Conservation (phyloP, 164 flowering plant species). For the Piper longum region DNA sequence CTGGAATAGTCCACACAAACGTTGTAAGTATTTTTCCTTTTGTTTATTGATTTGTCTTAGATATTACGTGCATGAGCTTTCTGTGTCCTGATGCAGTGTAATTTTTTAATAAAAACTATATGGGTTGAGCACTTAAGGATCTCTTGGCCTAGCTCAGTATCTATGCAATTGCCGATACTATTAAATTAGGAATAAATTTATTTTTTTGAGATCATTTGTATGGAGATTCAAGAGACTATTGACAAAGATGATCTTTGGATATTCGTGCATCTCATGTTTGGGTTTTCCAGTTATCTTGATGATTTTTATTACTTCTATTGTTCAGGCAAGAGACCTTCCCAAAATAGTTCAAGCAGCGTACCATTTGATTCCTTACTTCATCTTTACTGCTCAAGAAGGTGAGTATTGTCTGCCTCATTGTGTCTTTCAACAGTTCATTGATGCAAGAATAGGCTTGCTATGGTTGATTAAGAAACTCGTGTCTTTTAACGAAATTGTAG, state of each 20-base stretch:
- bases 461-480: slow-evolving; percentile 6
- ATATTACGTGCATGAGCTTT: too few relatives aligned
- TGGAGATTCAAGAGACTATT: neutral
- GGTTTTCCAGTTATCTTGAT: neutral
- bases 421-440: neutral
- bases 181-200: neutral
- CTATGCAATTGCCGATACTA: neutral
- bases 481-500: slow-evolving; percentile 19
- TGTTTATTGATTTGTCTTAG: neutral
- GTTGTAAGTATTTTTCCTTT: slow-evolving; percentile 42
- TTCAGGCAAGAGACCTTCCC: slow-evolving; percentile 93
- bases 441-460: slow-evolving; percentile 4
- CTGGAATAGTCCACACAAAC: slow-evolving; percentile 88
- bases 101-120: too few relatives aligned
- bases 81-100: too few relatives aligned
- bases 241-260: neutral
- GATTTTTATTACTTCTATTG: neutral
- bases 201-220: too few relatives aligned
- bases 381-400: slow-evolving; percentile 81
- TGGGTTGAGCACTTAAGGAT: too few relatives aligned
- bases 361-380: slow-evolving; percentile 77
- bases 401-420: slow-evolving; percentile 4
- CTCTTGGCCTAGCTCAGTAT: neutral
- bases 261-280: too few relatives aligned
- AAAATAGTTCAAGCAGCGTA: slow-evolving; percentile 68